Base-by-base conservation (phyloP, 2,329 filamentous ascomycete genomes). In the Verticillium isaacii region DNA sequence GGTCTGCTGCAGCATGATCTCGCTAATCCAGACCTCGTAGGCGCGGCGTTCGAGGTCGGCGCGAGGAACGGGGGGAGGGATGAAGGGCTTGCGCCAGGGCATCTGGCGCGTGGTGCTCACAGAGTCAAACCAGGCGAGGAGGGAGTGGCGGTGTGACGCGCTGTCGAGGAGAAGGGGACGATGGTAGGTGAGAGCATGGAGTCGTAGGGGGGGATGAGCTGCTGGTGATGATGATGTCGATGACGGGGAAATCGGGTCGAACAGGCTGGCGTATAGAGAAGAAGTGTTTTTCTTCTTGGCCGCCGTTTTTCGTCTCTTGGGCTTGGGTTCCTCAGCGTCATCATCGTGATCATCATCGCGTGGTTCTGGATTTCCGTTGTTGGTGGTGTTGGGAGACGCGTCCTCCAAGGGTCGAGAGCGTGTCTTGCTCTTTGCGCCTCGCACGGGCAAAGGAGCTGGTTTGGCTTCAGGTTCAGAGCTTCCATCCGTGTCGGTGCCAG, bases 1-100 rank as follows among this genome's bases (percentile, higher is more conserved):
- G 2, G 86, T 89, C 72, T 89, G 86, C 70, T 89, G 86, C 12
- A 88, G 78, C 86, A 89, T 89, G 66, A 88, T 83, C 73, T 89
- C 86, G 68, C 82, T 85, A 68, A 89, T 86, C 84, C 85, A 88
- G 56, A 89, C 85, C 70, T 88, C 81, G 73, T 89, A 89, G 2
- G 85, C 86, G 57, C 86, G 81, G 34, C 74, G 78, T 62, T 82
- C 80, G 12, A 87, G 74, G 2, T 70, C 71, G n/a, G 62, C 56
- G 34, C 77, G 77, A 19, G 68, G 64, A 25, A 64, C 61, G 4
- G 63, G 62, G 9, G 80, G 80, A 60, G 85, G 73, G 59, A 85
- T 74, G 83, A 85, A 89, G 2, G 77, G 64, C 66, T 86, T 85
- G 34, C 86, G 82, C 83, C 83, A 86, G 2, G 83, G 83, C 83